Base-by-base conservation (phyloP, 208 protist genomes). In the Angomonas ambiguus region DNA sequence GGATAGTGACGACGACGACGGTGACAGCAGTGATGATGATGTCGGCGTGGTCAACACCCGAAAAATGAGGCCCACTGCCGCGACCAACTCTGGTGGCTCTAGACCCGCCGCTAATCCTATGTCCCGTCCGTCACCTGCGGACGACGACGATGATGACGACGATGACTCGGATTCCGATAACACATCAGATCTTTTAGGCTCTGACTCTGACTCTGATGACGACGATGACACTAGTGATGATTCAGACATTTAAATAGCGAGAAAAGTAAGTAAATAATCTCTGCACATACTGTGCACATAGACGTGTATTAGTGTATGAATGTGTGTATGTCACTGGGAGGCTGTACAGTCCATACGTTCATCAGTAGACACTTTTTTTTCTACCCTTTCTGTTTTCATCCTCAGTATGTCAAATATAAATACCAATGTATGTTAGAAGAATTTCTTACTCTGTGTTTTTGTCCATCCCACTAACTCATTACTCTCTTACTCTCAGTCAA, bases 1-100 rank as follows among this genome's bases (percentile, higher is more conserved):
- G 32, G 69, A 74, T 53, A 80, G 72, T 41, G 74, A 88, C 41
- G 79, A 83, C 48, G 74, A 88, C 41, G 79, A 83, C 16, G 31
- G 41, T 25, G 74, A 53, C 32, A 66, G 68, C 53, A 75, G 70
- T 27, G 72, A 85, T 28, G 34, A n/a, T 38, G 59, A 11, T 28
- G 57, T 55, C 49, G 34, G 22, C 33, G 59, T 25, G 48, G 57
- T 55, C 49, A 41, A 59, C 53, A 72, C 63, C 62, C 55, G 49
- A 0, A 42, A 63, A 6, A 42, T 62, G n/a, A 51, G 55, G 0
- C 41, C 67, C 13, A 64, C 35, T 3, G 60, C 60, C 30, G 45
- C 32, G 53, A 65, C 41, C 58, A 60, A 63, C 53, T 60, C 25
- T 35, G 61, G n/a, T 34, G 71, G 3, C 57, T 69, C n/a, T 64